phyloP scores from a whole-genome alignment of 2,329 filamentous ascomycete species.

The Ophiostoma perfectum region DNA sequence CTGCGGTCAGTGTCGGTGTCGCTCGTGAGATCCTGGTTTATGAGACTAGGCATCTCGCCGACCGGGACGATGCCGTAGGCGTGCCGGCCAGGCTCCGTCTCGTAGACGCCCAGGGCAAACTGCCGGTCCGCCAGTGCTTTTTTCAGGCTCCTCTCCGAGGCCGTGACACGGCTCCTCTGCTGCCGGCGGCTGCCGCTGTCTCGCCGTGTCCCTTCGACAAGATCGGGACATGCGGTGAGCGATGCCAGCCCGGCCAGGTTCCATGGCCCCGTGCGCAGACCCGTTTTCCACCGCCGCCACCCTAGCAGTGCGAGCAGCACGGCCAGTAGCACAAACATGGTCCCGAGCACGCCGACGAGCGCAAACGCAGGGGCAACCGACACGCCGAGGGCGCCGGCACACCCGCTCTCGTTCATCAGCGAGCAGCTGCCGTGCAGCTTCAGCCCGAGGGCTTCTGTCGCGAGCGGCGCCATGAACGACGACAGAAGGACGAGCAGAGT shows the following conservation, averaged over 20 bases:
- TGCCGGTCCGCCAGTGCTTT: constrained; percentile 28
- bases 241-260: constrained; percentile 36
- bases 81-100: constrained; percentile 27
- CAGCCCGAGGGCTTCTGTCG: constrained; percentile 38
- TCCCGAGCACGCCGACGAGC: constrained; percentile 33
- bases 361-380: constrained; percentile 32
- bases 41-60: constrained; percentile 26
- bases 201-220: constrained; percentile 25
- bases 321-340: constrained; percentile 32
- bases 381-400: constrained; percentile 36
- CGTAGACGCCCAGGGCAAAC: constrained; percentile 33
- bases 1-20: neutral
- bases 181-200: neutral
- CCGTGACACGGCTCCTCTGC: constrained; percentile 21
- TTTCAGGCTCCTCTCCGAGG: constrained; percentile 27
- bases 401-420: constrained; percentile 30
- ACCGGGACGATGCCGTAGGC: constrained; percentile 34
- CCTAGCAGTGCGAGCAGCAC: constrained; percentile 31
- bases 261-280: constrained; percentile 40
- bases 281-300: constrained; percentile 33
- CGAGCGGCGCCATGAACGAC: constrained; percentile 37
- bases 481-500: constrained; percentile 34
- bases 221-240: constrained; percentile 32
- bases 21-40: neutral
- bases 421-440: constrained; percentile 37